Conservation (phyloP, 768 basidiomycete genomes). For the Dentipellis fragilis region DNA sequence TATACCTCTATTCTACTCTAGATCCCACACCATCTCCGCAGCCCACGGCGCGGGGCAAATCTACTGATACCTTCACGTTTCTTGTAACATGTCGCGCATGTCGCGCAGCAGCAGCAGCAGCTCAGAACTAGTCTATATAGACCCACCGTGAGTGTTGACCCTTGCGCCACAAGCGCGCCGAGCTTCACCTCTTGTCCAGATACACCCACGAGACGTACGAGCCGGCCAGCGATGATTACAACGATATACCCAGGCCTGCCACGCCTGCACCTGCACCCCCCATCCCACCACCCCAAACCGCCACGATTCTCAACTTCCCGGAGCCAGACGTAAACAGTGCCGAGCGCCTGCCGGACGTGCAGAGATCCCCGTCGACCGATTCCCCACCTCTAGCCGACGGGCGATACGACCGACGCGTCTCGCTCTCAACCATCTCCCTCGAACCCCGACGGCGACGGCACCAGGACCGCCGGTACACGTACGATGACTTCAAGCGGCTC, state of each 20-base stretch:
- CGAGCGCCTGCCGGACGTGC: neutral
- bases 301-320: neutral
- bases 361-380: neutral
- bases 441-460: constrained; percentile 11
- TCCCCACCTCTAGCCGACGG: neutral
- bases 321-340: neutral
- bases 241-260: neutral
- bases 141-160: neutral
- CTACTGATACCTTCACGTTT: too few relatives aligned
- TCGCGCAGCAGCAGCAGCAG: neutral
- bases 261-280: neutral
- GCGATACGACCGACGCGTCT: constrained; percentile 4
- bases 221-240: neutral
- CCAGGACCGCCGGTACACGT: constrained; percentile 5
- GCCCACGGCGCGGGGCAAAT: too few relatives aligned
- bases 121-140: neutral
- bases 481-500: constrained; percentile 12
- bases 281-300: neutral
- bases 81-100: too few relatives aligned
- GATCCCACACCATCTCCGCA: too few relatives aligned
- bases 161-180: neutral
- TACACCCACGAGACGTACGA: constrained; percentile 1
- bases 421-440: constrained; percentile 10
- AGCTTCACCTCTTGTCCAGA: neutral
- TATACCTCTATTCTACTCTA: neutral